Evolutionary conservation across 75 land plant genomes (phyloP).

Genomic region (Selaginella tamariscina): DNA sequence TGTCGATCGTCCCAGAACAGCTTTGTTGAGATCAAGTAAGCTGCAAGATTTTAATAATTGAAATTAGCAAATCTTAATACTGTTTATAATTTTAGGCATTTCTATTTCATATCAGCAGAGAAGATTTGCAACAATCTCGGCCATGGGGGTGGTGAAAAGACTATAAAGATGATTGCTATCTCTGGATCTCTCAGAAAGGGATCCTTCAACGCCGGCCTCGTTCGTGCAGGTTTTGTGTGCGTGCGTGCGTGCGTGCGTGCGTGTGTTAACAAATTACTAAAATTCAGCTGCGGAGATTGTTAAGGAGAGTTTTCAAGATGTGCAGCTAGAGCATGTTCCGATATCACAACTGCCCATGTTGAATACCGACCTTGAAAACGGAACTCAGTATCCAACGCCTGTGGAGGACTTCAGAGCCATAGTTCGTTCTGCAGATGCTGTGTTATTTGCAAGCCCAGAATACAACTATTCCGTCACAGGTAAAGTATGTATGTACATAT

Average conservation of each 20-base stretch:
- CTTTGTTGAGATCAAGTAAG: too few relatives aligned
- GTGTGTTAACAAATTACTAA: too few relatives aligned
- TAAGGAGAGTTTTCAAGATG: constrained; percentile 30
- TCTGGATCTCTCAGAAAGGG: constrained; percentile 56
- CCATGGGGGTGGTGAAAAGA: background rate
- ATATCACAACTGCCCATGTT: constrained; percentile 42
- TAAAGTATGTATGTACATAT: too few relatives aligned
- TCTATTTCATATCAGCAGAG: too few relatives aligned
- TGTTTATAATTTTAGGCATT: too few relatives aligned
- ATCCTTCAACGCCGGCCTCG: constrained; percentile 50
- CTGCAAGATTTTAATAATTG: too few relatives aligned
- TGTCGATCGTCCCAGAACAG: too few relatives aligned
- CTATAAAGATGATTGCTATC: constrained; percentile 40
- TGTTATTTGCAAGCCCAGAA: constrained; percentile 64
- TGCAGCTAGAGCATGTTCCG: constrained; percentile 48
- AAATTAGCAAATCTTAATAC: too few relatives aligned
- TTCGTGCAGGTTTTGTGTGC: constrained; percentile 36
- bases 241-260: background rate
- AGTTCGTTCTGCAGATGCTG: constrained; percentile 37
- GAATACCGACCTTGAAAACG: constrained; percentile 60
- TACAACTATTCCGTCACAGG: constrained; percentile 66
- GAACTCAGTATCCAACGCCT: constrained; percentile 32
- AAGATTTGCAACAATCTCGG: too few relatives aligned
- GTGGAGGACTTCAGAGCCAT: constrained; percentile 51
- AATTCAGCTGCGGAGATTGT: constrained; percentile 46